Conservation (phyloP, 768 basidiomycete genomes). For the Tylopilus rubrobrunneus region DNA sequence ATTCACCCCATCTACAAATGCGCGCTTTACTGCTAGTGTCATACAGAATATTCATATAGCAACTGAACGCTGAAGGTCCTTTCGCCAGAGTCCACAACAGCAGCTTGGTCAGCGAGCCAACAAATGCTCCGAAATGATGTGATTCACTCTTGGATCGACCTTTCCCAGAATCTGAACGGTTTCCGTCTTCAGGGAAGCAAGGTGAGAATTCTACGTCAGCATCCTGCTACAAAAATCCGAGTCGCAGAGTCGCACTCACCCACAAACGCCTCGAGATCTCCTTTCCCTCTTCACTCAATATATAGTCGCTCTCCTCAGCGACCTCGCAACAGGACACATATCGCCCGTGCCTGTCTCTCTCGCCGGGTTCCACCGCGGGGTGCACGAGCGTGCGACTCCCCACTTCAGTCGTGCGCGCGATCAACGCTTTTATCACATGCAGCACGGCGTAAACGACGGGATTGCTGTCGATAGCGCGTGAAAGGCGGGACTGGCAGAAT, state of each 20-base stretch:
- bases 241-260: slow-evolving; percentile 22
- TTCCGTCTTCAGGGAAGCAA: slow-evolving; percentile 18
- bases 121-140: slow-evolving; percentile 24
- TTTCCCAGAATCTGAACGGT: slow-evolving; percentile 26
- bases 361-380: slow-evolving; percentile 27
- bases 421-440: slow-evolving; percentile 11
- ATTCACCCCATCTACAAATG: neutral
- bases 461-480: slow-evolving; percentile 15
- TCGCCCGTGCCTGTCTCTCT: slow-evolving; percentile 12
- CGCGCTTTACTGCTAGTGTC: too few relatives aligned
- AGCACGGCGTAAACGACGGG: neutral
- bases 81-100: neutral
- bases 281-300: slow-evolving; percentile 28
- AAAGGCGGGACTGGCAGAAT: slow-evolving; percentile 33
- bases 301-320: slow-evolving; percentile 31
- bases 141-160: slow-evolving; percentile 27
- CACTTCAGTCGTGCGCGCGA: slow-evolving; percentile 32
- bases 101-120: slow-evolving; percentile 6
- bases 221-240: too few relatives aligned
- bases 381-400: slow-evolving; percentile 36
- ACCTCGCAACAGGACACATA: slow-evolving; percentile 25
- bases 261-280: slow-evolving; percentile 30
- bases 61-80: too few relatives aligned
- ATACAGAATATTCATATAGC: too few relatives aligned
- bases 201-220: too few relatives aligned